Evolutionary conservation across 2,329 filamentous ascomycete species (phyloP).

Genomic region (Diaporthe nobilis): DNA sequence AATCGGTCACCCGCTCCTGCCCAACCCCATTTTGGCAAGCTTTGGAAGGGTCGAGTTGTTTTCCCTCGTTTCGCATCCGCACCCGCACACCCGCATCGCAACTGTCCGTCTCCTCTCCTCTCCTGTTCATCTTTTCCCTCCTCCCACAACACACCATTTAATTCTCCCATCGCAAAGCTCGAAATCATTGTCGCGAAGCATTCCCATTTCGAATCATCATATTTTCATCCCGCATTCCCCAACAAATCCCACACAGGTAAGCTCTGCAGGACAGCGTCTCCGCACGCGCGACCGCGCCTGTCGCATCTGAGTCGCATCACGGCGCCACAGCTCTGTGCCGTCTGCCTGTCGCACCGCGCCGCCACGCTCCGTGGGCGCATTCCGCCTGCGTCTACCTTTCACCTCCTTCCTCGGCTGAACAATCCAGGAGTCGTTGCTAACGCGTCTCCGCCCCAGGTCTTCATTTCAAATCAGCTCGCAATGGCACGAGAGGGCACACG

Average conservation of each 20-base stretch:
- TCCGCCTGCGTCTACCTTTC: too few relatives aligned
- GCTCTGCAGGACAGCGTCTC: conserved; percentile 32
- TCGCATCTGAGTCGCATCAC: conserved; percentile 37
- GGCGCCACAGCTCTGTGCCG: conserved; percentile 3
- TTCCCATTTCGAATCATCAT: background rate
- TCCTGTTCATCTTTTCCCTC: conserved; percentile 25
- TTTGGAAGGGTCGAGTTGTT: conserved; percentile 38
- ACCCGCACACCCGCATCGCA: conserved; percentile 33
- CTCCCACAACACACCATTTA: conserved; percentile 10
- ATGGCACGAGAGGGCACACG: conserved; percentile 68
- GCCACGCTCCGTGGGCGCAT: background rate
- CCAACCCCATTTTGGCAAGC: conserved; percentile 21
- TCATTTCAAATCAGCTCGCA: conserved; percentile 25
- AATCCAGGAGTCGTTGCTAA: conserved; percentile 6
- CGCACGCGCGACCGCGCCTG: conserved; percentile 32
- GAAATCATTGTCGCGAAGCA: conserved; percentile 33
- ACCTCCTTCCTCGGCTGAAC: background rate
- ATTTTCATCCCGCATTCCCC: conserved; percentile 2
- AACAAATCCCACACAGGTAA: conserved; percentile 34
- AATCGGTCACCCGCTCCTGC: conserved; percentile 1
- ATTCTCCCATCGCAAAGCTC: conserved; percentile 36
- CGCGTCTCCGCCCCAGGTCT: conserved; percentile 7
- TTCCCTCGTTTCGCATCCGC: conserved; percentile 42
- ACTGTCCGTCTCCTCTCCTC: conserved; percentile 34
- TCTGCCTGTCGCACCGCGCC: conserved; percentile 18